Percentiles rank a stretch among this genome's conserved stretches.
Evolutionary conservation across 805 yeast species (phyloP).

Genomic region (Myxozyma neotropica): DNA sequence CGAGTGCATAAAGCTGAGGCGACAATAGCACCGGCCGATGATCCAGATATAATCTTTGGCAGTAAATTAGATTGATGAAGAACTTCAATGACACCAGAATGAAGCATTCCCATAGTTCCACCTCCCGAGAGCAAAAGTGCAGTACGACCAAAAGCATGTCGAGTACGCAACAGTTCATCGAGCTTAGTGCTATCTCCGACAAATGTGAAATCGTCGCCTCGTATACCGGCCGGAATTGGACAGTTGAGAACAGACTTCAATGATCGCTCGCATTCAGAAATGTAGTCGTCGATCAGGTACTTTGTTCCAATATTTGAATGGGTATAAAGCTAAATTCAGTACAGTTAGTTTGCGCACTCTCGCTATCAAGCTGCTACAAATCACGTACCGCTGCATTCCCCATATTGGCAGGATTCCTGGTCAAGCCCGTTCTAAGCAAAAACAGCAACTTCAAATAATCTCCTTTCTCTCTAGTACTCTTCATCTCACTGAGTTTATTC

Average conservation of each 20-base stretch:
- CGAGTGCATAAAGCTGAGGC: constrained; percentile 86
- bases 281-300: constrained; percentile 75
- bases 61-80: constrained; percentile 70
- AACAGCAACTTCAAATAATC: constrained; percentile 68
- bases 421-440: constrained; percentile 80
- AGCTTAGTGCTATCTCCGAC: constrained; percentile 71
- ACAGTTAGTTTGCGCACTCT: neutral
- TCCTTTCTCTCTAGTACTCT: constrained; percentile 56
- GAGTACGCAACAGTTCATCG: constrained; percentile 80
- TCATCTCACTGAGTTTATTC: constrained; percentile 56
- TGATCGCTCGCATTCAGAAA: constrained; percentile 69
- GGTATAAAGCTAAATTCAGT: constrained; percentile 55
- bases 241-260: constrained; percentile 38
- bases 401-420: constrained; percentile 82
- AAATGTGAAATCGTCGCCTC: constrained; percentile 26
- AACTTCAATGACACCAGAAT: constrained; percentile 86
- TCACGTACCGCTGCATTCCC: constrained; percentile 60
- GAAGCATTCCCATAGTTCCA: constrained; percentile 88
- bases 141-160: constrained; percentile 90
- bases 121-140: constrained; percentile 97
- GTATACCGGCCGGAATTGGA: constrained; percentile 35
- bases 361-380: neutral
- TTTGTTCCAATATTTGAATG: constrained; percentile 88
- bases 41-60: constrained; percentile 89
- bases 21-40: constrained; percentile 94